Base-by-base conservation (phyloP, 2,329 filamentous ascomycete genomes). In the Thelonectria olida region DNA sequence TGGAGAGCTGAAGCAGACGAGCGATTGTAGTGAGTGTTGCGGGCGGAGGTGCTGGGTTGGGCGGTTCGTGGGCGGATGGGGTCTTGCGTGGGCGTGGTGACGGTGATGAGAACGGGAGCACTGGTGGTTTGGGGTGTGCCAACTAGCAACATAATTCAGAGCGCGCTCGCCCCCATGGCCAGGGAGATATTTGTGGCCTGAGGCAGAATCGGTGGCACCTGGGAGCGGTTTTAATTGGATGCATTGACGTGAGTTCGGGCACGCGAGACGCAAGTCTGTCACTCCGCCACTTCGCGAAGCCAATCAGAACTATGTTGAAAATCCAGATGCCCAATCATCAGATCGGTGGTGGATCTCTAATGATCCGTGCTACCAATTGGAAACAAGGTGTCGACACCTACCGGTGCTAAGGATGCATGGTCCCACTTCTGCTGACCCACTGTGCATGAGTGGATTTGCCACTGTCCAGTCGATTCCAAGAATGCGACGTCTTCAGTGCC, bases 71-170 rank as follows among this genome's bases (percentile, higher is more conserved):
- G 66, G 62, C 54, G 65, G 23, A 61, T 60, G 31, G 52, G 31
- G 62, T 64, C 50, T 60, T 64, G 59, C 61, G 57, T 51, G 66
- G 67, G 67, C 60, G 61, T 63, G 60, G 64, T 61, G 63, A 57
- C 58, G 50, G 70, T 71, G 64, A 70, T 58, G 63, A 71, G 62
- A 72, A 67, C 68, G 68, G 67, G 63, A 63, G 56, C 58, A 17
- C 57, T 58, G 61, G 58, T 49, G 62, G 61, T 69, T 64, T 67
- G 70, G 70, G 71, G 69, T 62, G 65, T 47, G 56, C 62, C 61
- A 55, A 70, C 65, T 73, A 73, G 66, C 71, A 67, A 66, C 69
- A 72, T 70, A 68, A 68, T 58, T 44, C 60, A 58, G 54, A 58
- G 50, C 60, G 47, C 55, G 52, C 34, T 69, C 58, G 63, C 62